Evolutionary conservation across 78 protist species (phyloP).

Genomic region (Chrysochromulina parva): DNA sequence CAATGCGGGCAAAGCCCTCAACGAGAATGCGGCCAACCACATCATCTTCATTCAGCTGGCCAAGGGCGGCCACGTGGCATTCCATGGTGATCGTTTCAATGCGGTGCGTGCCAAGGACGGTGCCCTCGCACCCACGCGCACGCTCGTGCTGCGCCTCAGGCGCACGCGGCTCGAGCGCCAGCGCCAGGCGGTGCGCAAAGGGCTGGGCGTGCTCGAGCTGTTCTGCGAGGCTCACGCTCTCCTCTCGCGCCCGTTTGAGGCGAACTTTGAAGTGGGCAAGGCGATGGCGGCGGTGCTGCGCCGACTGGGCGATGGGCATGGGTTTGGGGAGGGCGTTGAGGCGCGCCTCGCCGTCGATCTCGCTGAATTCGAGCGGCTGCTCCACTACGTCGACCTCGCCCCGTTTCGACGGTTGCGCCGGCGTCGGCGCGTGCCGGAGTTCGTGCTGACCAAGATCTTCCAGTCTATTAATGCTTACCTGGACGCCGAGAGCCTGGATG

Average conservation of each 20-base stretch:
- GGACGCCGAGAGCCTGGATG: no score
- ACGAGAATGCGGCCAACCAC: background rate
- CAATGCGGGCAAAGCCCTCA: no score
- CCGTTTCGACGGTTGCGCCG: background rate
- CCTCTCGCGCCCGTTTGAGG: background rate
- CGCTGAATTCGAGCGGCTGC: background rate
- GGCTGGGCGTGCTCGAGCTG: background rate
- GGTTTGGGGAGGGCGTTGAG: background rate
- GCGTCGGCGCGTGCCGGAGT: background rate
- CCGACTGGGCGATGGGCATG: background rate
- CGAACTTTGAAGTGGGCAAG: background rate
- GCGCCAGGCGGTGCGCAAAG: background rate
- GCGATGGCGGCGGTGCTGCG: background rate
- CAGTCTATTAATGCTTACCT: background rate
- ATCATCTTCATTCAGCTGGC: background rate
- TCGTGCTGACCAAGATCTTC: background rate
- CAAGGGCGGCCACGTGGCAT: background rate
- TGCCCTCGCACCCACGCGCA: background rate
- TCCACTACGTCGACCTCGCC: background rate
- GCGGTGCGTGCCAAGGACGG: background rate
- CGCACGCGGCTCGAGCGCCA: background rate
- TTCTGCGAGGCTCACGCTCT: background rate
- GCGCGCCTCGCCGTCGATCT: background rate
- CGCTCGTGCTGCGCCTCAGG: background rate
- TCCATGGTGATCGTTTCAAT: background rate